Conservation (phyloP, 139 green algal species). For the Nannochloris sp. region DNA sequence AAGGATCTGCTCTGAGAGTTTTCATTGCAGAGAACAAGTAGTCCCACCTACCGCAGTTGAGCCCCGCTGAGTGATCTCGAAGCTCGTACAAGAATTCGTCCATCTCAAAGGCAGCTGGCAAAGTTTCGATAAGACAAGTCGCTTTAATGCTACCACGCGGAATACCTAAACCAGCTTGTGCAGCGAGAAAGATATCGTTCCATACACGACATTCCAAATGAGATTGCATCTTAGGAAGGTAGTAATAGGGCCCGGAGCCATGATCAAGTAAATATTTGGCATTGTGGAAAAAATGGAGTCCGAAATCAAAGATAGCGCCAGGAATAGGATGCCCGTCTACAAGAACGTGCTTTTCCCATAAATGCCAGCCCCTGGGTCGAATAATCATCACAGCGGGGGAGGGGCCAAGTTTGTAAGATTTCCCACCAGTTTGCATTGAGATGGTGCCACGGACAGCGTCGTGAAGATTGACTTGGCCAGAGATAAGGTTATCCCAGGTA, state of each 20-base stretch:
- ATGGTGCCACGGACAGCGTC: slow-evolving; percentile 41
- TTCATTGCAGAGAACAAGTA: slow-evolving; percentile 93
- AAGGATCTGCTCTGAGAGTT: slow-evolving; percentile 66
- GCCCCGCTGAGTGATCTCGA: slow-evolving; percentile 62
- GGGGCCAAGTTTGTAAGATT: slow-evolving; percentile 47
- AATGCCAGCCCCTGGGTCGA: slow-evolving; percentile 55
- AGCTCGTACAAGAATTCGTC: slow-evolving; percentile 88
- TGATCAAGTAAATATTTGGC: slow-evolving; percentile 27
- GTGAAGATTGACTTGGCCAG: slow-evolving; percentile 21
- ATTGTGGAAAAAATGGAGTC: slow-evolving; percentile 86
- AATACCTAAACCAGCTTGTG: slow-evolving; percentile 3
- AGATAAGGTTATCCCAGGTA: slow-evolving; percentile 54
- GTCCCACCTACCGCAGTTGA: slow-evolving; percentile 85
- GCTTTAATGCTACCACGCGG: slow-evolving; percentile 69
- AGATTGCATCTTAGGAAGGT: slow-evolving; percentile 88
- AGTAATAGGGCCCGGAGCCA: slow-evolving; percentile 76
- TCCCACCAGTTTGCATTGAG: slow-evolving; percentile 45
- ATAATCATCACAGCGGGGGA: slow-evolving; percentile 5
- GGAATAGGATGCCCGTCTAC: slow-evolving; percentile 62
- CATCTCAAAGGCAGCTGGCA: slow-evolving; percentile 87
- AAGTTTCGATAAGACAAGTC: slow-evolving; percentile 81
- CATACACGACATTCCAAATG: slow-evolving; percentile 71
- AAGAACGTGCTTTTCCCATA: slow-evolving; percentile 75
- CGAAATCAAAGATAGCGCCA: slow-evolving; percentile 77
- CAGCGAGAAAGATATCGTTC: slow-evolving; percentile 63